A percentile compares a stretch with the other conserved stretches of the same genome.
Conservation (phyloP, 768 basidiomycete genomes). For the Leccinum variicolor region DNA sequence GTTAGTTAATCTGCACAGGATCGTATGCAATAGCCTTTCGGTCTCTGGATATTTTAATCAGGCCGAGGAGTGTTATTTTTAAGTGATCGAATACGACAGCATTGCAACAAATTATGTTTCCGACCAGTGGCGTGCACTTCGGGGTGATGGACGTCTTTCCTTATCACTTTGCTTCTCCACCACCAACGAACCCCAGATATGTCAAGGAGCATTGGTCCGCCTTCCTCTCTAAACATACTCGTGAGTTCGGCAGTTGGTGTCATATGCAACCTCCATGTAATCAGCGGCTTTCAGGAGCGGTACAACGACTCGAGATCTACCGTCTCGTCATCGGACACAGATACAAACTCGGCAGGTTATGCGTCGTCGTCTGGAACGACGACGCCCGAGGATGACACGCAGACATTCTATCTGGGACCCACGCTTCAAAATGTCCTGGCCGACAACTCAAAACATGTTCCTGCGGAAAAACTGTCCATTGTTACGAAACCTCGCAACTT, state of each 20-base stretch:
- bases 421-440: constrained; percentile 3
- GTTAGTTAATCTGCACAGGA: background rate
- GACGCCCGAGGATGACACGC: constrained; percentile 29
- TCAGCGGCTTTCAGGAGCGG: background rate
- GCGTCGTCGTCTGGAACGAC: constrained; percentile 30
- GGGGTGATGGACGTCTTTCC: background rate
- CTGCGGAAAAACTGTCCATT: constrained; percentile 5
- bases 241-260: background rate
- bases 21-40: background rate
- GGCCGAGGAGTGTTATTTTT: background rate
- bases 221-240: constrained; percentile 13
- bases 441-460: constrained; percentile 1
- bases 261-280: background rate
- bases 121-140: background rate
- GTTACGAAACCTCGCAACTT: constrained; percentile 13
- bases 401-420: constrained; percentile 20
- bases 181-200: constrained; percentile 5
- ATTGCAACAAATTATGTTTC: constrained; percentile 9
- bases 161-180: background rate
- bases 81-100: constrained; percentile 6
- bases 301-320: constrained; percentile 6
- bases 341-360: constrained; percentile 18
- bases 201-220: constrained; percentile 2
- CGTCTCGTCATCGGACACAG: constrained; percentile 22
- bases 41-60: constrained; percentile 4